These are phyloP conservation scores for Pichia nakasei DNA, from an alignment of 805 yeast species.

Conservation along the genomic window DNA sequence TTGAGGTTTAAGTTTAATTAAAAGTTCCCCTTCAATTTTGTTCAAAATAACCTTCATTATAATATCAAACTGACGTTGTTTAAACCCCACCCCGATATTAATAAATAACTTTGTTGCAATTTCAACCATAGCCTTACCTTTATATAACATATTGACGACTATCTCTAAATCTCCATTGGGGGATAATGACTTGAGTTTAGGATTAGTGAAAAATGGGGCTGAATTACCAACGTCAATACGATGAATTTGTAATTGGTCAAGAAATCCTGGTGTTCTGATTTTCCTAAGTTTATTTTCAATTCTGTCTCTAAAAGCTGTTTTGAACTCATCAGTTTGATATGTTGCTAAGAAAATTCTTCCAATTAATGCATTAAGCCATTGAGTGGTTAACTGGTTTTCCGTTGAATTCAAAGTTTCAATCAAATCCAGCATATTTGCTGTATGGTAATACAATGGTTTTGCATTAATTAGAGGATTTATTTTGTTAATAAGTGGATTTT, in stretches of 20 bases:
- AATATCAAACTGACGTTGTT: constrained; percentile 63
- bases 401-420: constrained; percentile 74
- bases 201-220: constrained; percentile 73
- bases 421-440: constrained; percentile 61
- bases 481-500: constrained; percentile 16
- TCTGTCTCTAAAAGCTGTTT: constrained; percentile 45
- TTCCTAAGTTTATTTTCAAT: constrained; percentile 67
- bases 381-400: constrained; percentile 72
- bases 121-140: constrained; percentile 68
- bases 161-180: constrained; percentile 73
- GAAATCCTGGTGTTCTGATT: constrained; percentile 77
- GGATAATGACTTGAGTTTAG: constrained; percentile 56
- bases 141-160: constrained; percentile 53
- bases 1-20: constrained; percentile 71
- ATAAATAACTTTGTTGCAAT: constrained; percentile 74
- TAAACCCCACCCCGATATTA: constrained; percentile 67
- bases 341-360: constrained; percentile 77
- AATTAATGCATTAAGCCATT: constrained; percentile 83
- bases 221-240: constrained; percentile 68
- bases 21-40: constrained; percentile 63
- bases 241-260: constrained; percentile 72
- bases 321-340: constrained; percentile 62
- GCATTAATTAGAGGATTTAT: constrained; percentile 62
- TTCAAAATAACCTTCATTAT: constrained; percentile 61
- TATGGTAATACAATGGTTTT: constrained; percentile 59